phyloP scores from a whole-genome alignment of 345 rosid species.

The Syzygium oleosum region DNA sequence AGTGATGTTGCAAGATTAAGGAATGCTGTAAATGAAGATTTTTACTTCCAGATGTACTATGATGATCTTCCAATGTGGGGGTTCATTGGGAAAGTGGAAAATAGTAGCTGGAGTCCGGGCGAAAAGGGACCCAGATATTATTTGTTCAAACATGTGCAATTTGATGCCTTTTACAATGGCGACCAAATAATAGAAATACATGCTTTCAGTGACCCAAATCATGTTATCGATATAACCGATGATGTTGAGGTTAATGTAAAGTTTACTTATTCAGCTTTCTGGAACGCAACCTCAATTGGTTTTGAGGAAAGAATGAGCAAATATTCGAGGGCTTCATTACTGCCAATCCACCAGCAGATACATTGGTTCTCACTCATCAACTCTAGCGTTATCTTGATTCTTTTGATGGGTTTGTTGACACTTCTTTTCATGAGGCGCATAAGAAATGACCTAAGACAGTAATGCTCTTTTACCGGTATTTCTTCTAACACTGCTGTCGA shows the following conservation, averaged over 20 bases:
- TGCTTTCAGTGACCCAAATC: slow-evolving; percentile 57
- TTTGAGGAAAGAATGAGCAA: slow-evolving; percentile 54
- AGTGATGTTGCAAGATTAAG: slow-evolving; percentile 48
- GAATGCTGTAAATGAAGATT: slow-evolving; percentile 47
- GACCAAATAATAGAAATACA: slow-evolving; percentile 41
- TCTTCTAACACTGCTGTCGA: background rate
- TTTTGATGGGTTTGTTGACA: slow-evolving; percentile 50
- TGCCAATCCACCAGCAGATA: slow-evolving; percentile 42
- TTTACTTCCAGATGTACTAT: slow-evolving; percentile 80
- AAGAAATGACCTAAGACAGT: slow-evolving; percentile 67
- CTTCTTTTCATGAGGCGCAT: slow-evolving; percentile 51
- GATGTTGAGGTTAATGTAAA: slow-evolving; percentile 46
- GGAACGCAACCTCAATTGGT: slow-evolving; percentile 51
- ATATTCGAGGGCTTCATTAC: slow-evolving; percentile 43
- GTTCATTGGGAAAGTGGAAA: slow-evolving; percentile 72
- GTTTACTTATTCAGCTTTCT: slow-evolving; percentile 68
- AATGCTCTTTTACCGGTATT: background rate
- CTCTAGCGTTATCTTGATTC: slow-evolving; percentile 35
- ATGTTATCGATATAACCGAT: slow-evolving; percentile 57
- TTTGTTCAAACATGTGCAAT: slow-evolving; percentile 59
- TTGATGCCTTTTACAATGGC: slow-evolving; percentile 55
- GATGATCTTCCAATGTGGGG: slow-evolving; percentile 95
- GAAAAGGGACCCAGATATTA: slow-evolving; percentile 33
- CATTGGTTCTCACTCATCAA: slow-evolving; percentile 71
- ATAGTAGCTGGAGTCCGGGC: slow-evolving; percentile 16